These are phyloP conservation scores for Nepenthes alata DNA, from an alignment of 179 eudicot species.

Conservation along the genomic window DNA sequence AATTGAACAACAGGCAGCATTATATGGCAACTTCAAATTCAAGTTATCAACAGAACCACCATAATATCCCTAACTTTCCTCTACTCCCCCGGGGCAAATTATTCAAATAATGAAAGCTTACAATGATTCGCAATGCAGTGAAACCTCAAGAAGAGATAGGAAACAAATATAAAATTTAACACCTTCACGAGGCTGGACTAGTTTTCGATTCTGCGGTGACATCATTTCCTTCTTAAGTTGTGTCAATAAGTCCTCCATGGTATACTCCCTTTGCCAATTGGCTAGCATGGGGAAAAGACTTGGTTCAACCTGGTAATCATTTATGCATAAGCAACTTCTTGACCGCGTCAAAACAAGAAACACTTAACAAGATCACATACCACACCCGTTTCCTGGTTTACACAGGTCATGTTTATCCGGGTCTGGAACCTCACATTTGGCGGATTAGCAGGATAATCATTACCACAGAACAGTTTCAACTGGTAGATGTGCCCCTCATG, in stretches of 20 bases:
- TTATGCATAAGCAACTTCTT: neutral
- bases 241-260: constrained; percentile 53
- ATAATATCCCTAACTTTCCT: neutral
- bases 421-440: constrained; percentile 60
- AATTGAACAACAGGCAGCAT: neutral
- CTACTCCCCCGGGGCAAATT: neutral
- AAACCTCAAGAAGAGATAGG: neutral
- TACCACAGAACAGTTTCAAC: constrained; percentile 62
- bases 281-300: constrained; percentile 45
- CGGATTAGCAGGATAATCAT: constrained; percentile 61
- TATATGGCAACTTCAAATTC: neutral
- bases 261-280: constrained; percentile 58
- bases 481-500: constrained; percentile 66
- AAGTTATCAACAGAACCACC: no score
- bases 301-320: constrained; percentile 37
- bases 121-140: neutral
- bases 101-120: neutral
- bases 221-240: constrained; percentile 73
- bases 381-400: constrained; percentile 56
- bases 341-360: neutral
- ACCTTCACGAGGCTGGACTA: constrained; percentile 71
- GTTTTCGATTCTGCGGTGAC: constrained; percentile 51
- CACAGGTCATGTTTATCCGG: constrained; percentile 54
- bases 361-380: constrained; percentile 16
- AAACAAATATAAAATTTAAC: neutral